Conservation (phyloP, 176 grass and related monocot genomes). For the Chrysopogon serrulatus region DNA sequence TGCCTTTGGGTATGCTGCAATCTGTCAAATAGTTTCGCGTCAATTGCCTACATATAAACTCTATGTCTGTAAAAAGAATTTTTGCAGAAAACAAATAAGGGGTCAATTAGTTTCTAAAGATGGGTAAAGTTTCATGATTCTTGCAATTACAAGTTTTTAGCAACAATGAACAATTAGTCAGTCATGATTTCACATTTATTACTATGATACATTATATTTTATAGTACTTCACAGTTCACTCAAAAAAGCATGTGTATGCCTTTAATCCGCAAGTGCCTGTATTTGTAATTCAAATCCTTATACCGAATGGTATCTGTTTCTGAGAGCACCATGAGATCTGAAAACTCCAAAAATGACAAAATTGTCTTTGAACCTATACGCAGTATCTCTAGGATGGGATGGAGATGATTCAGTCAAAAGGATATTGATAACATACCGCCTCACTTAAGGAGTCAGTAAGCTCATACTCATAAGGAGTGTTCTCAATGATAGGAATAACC, state of each 20-base stretch:
- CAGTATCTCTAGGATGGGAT: neutral
- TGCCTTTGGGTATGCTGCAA: slow-evolving; percentile 75
- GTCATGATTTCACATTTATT: neutral
- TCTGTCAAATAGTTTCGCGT: slow-evolving; percentile 36
- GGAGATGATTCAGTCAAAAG: neutral
- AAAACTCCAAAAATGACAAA: no score
- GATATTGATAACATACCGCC: neutral
- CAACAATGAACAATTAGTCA: neutral
- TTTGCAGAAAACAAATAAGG: neutral
- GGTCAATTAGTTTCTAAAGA: neutral
- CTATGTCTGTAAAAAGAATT: neutral
- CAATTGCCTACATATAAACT: neutral
- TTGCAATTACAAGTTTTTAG: neutral
- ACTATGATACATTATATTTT: neutral
- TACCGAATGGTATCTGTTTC: no score
- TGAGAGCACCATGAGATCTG: no score
- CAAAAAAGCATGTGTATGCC: no score
- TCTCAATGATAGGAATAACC: slow-evolving; percentile 87
- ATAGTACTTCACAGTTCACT: neutral
- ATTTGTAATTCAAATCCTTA: neutral
- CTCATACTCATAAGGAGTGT: slow-evolving; percentile 66
- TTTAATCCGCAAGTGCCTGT: neutral
- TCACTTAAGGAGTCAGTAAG: slow-evolving; percentile 42
- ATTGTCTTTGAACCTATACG: neutral
- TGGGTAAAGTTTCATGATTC: neutral